Evolutionary conservation across 1,284 basidiomycete genomes (phyloP).

Genomic region (Anthracocystis panici-leucophaei): DNA sequence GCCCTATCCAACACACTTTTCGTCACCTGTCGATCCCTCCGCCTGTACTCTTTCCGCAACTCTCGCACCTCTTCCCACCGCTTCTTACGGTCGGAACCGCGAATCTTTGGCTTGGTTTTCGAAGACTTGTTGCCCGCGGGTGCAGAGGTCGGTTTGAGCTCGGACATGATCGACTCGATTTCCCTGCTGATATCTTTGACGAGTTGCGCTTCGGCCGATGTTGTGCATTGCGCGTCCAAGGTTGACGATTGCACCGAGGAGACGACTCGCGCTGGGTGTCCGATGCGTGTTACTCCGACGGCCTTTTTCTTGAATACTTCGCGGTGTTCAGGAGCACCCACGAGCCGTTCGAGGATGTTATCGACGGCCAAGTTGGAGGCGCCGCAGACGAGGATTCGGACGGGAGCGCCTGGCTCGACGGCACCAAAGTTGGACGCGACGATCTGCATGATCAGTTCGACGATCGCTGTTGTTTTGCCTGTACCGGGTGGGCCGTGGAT

Average conservation of each 20-base stretch:
- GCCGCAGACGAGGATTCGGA: conserved; percentile 82
- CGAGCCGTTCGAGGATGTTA: conserved; percentile 68
- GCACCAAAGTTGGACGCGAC: conserved; percentile 49
- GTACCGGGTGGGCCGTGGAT: conserved; percentile 93
- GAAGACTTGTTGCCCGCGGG: conserved; percentile 64
- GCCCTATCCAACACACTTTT: conserved; percentile 82
- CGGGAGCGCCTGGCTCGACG: conserved; percentile 63
- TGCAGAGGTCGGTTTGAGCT: conserved; percentile 38
- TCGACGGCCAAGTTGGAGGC: conserved; percentile 89
- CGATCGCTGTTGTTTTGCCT: conserved; percentile 70
- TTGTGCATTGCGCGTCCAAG: conserved; percentile 84
- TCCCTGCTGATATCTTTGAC: conserved; percentile 61
- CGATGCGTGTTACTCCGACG: conserved; percentile 58
- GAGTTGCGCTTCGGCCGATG: conserved; percentile 57
- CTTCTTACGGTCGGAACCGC: conserved; percentile 83
- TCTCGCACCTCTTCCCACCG: conserved; percentile 92
- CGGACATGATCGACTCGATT: conserved; percentile 38
- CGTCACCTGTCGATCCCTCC: conserved; percentile 85
- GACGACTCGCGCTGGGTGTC: conserved; percentile 88
- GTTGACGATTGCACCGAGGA: conserved; percentile 81
- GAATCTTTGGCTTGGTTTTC: conserved; percentile 72
- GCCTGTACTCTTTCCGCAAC: conserved; percentile 91
- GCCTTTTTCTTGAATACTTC: conserved; percentile 48
- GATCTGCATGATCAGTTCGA: conserved; percentile 70
- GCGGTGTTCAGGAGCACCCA: conserved; percentile 39